Base-by-base conservation (phyloP, 805 yeast species). In the Lipomyces sp. region DNA sequence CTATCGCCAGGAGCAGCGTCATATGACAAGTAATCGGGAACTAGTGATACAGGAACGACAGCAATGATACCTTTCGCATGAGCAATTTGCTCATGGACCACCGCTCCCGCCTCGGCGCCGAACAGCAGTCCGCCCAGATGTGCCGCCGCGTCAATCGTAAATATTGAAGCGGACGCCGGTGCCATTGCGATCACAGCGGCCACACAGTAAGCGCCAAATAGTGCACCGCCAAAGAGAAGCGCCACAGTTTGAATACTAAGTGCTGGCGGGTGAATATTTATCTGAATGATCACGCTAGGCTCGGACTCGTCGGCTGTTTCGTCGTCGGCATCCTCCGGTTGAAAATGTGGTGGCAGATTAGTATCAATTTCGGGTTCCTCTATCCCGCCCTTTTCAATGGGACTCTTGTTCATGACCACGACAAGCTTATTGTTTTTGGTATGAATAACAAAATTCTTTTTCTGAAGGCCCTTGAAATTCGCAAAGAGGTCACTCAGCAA, bases 11-110 rank as follows among this genome's bases (percentile, higher is more conserved):
- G 29, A 26, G 29, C 10, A 7, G 18, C n/a, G 29, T 38, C 42
- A 24, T n/a, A n/a, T n/a, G 32, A n/a, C 46, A 34, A 43, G 24
- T 19, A 24, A 4, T 26, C 46, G 10, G 39, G 33, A 13, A 35
- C 32, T 42, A 33, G 37, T 4, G 46, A 43, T 22, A 34, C 39
- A 8, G 46, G 46, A 22, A 43, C 46, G n/a, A 43, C 28, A 6
- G 46, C 46, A 26, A 43, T 13, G 18, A 43, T 35, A 10, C 32
- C 18, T 28, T 43, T 43, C 33, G 39, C 38, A 3, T 19, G 13
- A 3, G 8, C 40, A 22, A 34, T 4, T 21, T 43, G 39, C 23
- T 10, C 6, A 16, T 35, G 29, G 14, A 43, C 46, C 19, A 5
- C 14, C 14, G 5, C 13, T 6, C 46, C 46, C 5, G 39, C 22